A percentile compares a stretch with the other conserved stretches of the same genome.
Conservation (phyloP, 768 basidiomycete species). For the Suillus sp. region DNA sequence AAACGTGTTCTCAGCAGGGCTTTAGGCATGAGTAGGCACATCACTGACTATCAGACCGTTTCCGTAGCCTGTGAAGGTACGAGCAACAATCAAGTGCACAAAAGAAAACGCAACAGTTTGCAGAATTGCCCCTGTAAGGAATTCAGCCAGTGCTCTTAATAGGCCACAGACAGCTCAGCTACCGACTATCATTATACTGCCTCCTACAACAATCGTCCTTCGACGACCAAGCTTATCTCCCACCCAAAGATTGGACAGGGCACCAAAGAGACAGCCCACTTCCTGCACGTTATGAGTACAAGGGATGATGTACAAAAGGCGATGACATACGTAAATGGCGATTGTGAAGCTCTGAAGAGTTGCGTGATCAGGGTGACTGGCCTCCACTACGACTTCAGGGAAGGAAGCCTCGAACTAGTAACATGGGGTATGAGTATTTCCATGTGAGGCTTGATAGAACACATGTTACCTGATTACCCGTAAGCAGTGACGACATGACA, state of each 20-base stretch:
- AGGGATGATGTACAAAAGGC: neutral
- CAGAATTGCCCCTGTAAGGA: slow-evolving; percentile 32
- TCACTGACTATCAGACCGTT: slow-evolving; percentile 42
- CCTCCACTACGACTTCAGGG: slow-evolving; percentile 36
- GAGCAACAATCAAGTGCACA: slow-evolving; percentile 43
- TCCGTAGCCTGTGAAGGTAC: slow-evolving; percentile 43
- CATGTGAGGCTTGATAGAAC: neutral
- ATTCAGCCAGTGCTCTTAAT: neutral
- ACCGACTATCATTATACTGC: slow-evolving; percentile 44
- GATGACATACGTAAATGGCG: slow-evolving; percentile 37
- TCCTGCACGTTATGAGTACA: slow-evolving; percentile 31
- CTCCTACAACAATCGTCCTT: slow-evolving; percentile 41
- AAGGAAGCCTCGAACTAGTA: slow-evolving; percentile 41
- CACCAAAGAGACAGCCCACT: slow-evolving; percentile 46
- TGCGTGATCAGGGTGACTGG: slow-evolving; percentile 31
- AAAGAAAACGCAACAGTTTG: slow-evolving; percentile 41
- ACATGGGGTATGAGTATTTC: neutral
- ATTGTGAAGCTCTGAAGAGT: slow-evolving; percentile 42
- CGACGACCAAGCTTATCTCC: slow-evolving; percentile 45
- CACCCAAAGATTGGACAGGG: slow-evolving; percentile 42
- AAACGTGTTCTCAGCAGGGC: neutral
- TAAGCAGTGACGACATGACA: slow-evolving; percentile 44
- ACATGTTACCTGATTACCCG: slow-evolving; percentile 30
- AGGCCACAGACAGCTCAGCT: neutral
- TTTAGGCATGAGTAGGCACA: neutral